phyloP scores from a whole-genome alignment of 495 filamentous ascomycete species.

The Penicillium desertorum region DNA sequence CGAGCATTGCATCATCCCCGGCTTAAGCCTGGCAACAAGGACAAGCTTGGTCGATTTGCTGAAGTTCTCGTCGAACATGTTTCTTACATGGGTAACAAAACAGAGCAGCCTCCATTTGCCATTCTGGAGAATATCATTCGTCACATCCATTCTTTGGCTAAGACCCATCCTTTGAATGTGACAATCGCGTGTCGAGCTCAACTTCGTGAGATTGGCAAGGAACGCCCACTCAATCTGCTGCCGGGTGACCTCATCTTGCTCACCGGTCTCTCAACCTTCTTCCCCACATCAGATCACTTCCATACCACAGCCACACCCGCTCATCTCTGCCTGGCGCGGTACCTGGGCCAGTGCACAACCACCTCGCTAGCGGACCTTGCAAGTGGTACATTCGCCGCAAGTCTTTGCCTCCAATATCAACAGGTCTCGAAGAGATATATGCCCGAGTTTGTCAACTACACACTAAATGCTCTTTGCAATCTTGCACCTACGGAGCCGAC shows the following conservation, averaged over 20 bases:
- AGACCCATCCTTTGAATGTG: slow-evolving; percentile 74
- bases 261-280: slow-evolving; percentile 78
- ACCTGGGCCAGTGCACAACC: slow-evolving; percentile 74
- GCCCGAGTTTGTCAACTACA: slow-evolving; percentile 83
- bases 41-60: slow-evolving; percentile 72
- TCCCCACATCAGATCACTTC: slow-evolving; percentile 95
- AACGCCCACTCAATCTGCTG: slow-evolving; percentile 58
- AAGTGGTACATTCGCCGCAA: slow-evolving; percentile 74
- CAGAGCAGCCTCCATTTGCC: slow-evolving; percentile 53
- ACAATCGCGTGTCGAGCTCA: slow-evolving; percentile 72
- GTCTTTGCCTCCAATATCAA: slow-evolving; percentile 79
- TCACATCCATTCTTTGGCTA: slow-evolving; percentile 83
- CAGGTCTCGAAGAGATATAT: slow-evolving; percentile 77
- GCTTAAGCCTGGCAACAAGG: slow-evolving; percentile 78
- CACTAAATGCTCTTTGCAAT: slow-evolving; percentile 69
- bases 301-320: slow-evolving; percentile 90
- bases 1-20: slow-evolving; percentile 88
- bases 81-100: slow-evolving; percentile 58
- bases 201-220: slow-evolving; percentile 62
- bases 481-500: slow-evolving; percentile 56
- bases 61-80: slow-evolving; percentile 76
- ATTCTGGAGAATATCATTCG: slow-evolving; percentile 67
- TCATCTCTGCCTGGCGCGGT: slow-evolving; percentile 73
- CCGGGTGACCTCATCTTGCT: slow-evolving; percentile 78
- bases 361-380: slow-evolving; percentile 61